Base-by-base conservation (phyloP, 2,329 filamentous ascomycete genomes). In the Clonostachys solani region DNA sequence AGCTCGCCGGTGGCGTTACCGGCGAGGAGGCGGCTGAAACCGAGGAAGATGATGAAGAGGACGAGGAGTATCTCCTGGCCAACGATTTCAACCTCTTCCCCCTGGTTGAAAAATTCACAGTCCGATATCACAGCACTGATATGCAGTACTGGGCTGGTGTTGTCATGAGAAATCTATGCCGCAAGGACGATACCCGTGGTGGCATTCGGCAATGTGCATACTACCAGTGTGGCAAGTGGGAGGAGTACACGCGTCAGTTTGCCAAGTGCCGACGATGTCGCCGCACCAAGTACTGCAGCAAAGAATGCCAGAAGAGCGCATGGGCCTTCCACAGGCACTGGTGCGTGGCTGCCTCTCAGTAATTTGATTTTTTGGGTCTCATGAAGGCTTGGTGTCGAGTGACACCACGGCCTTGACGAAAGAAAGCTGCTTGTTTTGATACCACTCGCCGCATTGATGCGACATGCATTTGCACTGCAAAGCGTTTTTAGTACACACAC, bases 71-170 rank as follows among this genome's bases (percentile, higher is more conserved):
- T 62, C 72, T 95, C 23, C 78, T 95, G 8, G 88, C 92, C 13
- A 92, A 97, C 61, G 90, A 97, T 65, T 92, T 95, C 70, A 99
- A 99, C 68, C 95, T 99, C 55, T 99, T 99, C 69, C 94, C 94
- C 3, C 75, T 99, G 35, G 94, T 99, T 43, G 94, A 99, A 68
- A 97, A 96, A 67, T 99, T 97, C 64, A 99, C 94, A 5, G 89
- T 96, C 33, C 84, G 94, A 54, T 91, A 96, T 62, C 90, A 96
- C 68, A 91, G 89, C 54, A 89, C 90, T 50, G 92, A 96, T 63
- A 99, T 99, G 94, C 92, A 96, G 66, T 99, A 99, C 72, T 99
- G 94, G 94, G 94, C 94, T 16, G 94, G 92, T 52, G 94, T 99
- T 15, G 94, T 99, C 42, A 99, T 99, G 94, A 83, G 94, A 54